Evolutionary conservation across 805 yeast genomes (phyloP).

Genomic region (Saccharomycopsis selenospora): DNA sequence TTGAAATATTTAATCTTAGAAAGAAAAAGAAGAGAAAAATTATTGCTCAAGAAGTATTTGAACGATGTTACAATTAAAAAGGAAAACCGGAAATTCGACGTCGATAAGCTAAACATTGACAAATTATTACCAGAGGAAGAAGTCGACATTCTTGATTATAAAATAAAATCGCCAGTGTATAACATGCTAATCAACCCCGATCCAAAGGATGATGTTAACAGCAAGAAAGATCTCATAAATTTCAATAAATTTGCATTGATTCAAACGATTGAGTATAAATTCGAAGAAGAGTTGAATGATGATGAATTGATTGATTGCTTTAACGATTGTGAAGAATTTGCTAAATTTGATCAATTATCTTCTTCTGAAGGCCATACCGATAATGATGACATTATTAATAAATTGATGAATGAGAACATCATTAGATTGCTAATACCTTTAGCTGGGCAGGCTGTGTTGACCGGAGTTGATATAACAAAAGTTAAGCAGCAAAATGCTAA

Average conservation of each 20-base stretch:
- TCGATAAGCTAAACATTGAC: not conserved
- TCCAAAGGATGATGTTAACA: conserved; percentile 23
- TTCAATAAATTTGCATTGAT: conserved; percentile 30
- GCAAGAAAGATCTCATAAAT: conserved; percentile 3
- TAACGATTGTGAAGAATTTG: conserved; percentile 51
- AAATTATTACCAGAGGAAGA: conserved; percentile 24
- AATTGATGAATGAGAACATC: conserved; percentile 19
- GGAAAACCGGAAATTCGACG: conserved; percentile 1
- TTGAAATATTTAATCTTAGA: conserved; percentile 30
- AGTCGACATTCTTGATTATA: conserved; percentile 28
- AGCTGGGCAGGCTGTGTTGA: conserved; percentile 14
- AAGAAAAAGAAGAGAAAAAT: conserved; percentile 29
- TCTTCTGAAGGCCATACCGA: not conserved
- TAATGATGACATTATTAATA: conserved; percentile 5
- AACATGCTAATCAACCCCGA: conserved; percentile 22
- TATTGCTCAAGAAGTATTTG: conserved; percentile 24
- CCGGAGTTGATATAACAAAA: conserved; percentile 8
- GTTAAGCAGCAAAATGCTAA: not conserved
- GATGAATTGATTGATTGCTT: conserved; percentile 66
- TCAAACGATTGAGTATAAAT: conserved; percentile 32
- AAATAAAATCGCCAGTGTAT: conserved; percentile 30
- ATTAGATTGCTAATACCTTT: conserved; percentile 14
- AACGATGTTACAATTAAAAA: conserved; percentile 7
- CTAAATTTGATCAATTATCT: conserved; percentile 1
- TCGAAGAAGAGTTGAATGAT: conserved; percentile 52